Conservation (phyloP, 495 filamentous ascomycete species). For the Trichoderma reesei region DNA sequence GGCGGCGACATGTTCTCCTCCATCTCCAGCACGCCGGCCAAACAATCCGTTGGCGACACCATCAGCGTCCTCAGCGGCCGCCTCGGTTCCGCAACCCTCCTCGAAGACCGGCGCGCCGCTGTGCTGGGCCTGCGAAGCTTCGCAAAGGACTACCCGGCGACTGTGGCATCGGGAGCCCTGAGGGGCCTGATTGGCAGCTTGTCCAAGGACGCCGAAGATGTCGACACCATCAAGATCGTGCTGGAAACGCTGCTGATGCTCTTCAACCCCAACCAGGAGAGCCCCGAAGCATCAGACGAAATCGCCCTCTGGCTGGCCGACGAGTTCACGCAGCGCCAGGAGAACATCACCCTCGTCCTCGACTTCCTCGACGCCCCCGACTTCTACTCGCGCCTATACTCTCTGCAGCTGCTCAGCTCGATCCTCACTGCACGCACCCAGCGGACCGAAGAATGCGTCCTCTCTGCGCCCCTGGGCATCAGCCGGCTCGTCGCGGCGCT, state of each 20-base stretch:
- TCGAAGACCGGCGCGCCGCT: constrained; percentile 88
- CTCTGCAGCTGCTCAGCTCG: constrained; percentile 78
- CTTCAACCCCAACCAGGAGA: constrained; percentile 53
- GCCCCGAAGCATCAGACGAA: constrained; percentile 90
- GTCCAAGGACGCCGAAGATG: constrained; percentile 83
- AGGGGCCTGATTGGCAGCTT: constrained; percentile 78
- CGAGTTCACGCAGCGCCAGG: constrained; percentile 97
- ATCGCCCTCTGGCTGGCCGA: constrained; percentile 95
- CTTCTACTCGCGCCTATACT: constrained; percentile 90
- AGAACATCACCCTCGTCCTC: constrained; percentile 87
- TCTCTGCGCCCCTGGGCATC: constrained; percentile 79
- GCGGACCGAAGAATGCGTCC: constrained; percentile 90
- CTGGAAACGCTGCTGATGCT: constrained; percentile 92
- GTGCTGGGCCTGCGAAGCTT: constrained; percentile 91
- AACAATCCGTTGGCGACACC: constrained; percentile 90
- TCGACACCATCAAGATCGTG: constrained; percentile 89
- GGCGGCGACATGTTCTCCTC: constrained; percentile 54
- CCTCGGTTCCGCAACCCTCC: constrained; percentile 73
- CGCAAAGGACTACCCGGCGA: constrained; percentile 89
- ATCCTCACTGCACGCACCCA: constrained; percentile 81
- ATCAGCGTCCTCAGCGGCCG: constrained; percentile 82
- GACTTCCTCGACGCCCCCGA: constrained; percentile 80
- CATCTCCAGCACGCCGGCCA: constrained; percentile 82
- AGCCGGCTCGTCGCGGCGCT: constrained; percentile 74
- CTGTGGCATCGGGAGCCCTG: constrained; percentile 85